Evolutionary conservation across 169 alveolate genomes (phyloP), one percentile per base, ranked within the genome.

Genomic region (Plasmodium ovale): DNA sequence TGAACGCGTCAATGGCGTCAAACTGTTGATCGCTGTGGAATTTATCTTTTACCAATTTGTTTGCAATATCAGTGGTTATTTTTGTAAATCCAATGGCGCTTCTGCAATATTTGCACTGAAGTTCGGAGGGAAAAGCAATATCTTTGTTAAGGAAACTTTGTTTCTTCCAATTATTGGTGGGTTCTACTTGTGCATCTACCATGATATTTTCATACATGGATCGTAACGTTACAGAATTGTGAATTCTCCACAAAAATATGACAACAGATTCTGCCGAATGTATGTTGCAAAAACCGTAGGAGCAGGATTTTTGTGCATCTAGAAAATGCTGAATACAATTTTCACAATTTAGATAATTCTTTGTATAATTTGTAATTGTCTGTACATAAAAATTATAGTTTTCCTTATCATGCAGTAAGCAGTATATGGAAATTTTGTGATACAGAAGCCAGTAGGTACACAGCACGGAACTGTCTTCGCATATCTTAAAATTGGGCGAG

Each of bases 181-280:
- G 44, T 2, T 12, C 39, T 58, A 47, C 9, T 21, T 44, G 62
- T 0, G n/a, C 16, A 51, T 74, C 74, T 23, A 44, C 19, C 25
- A 58, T 35, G 19, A 74, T 60, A 19, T 47, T 25, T 23, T 74
- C 88, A 60, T 74, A 74, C 73, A 62, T 74, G 1, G 88, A 39
- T 7, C 88, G 42, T 51, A 74, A 54, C 1, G 88, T 74, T 42
- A 74, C 88, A 9, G 74, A 25, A 51, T 74, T 74, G 54, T 74
- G 88, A n/a, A 74, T 74, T 74, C 88, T 74, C 88, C 88, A 74
- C 5, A 74, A 33, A 60, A 59, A 74, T 5, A 74, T 74, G 10
- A 74, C 73, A 21, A 74, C 7, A 0, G 88, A 74, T 74, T 74
- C 77, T 47, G 88, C 88, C 42, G 88, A 74, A 31, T 74, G 74